phyloP scores from a whole-genome alignment of 805 yeast genomes.

The Ogataea haglerorum region DNA sequence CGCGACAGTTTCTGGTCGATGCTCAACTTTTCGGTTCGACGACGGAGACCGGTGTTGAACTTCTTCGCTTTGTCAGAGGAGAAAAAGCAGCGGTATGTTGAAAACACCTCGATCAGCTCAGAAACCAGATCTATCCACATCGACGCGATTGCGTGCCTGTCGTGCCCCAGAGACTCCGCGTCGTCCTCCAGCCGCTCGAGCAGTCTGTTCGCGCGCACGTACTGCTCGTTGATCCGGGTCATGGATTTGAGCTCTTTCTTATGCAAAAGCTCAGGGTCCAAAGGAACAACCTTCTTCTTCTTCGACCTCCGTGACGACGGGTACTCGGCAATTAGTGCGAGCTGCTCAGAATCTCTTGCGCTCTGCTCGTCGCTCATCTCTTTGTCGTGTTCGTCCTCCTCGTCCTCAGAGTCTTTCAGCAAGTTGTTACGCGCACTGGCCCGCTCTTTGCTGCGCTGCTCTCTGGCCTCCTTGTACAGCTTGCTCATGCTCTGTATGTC shows the following conservation, averaged over 20 bases:
- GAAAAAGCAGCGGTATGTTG: slow-evolving; percentile 72
- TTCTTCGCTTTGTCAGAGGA: slow-evolving; percentile 69
- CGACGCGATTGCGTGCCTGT: slow-evolving; percentile 59
- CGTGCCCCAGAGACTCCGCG: slow-evolving; percentile 22
- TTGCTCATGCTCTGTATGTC: slow-evolving; percentile 54
- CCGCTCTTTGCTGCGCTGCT: slow-evolving; percentile 34
- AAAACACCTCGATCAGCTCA: slow-evolving; percentile 79
- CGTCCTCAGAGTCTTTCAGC: slow-evolving; percentile 19
- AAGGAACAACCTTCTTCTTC: slow-evolving; percentile 19
- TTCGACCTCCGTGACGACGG: slow-evolving; percentile 26
- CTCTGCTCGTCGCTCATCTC: slow-evolving; percentile 18
- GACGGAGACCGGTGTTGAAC: slow-evolving; percentile 66
- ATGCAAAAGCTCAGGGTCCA: slow-evolving; percentile 27
- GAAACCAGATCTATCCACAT: slow-evolving; percentile 80
- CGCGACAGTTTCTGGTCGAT: slow-evolving; percentile 73
- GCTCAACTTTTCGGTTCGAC: slow-evolving; percentile 57
- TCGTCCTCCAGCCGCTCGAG: slow-evolving; percentile 44
- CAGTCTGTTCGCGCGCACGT: slow-evolving; percentile 47
- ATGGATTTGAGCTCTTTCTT: slow-evolving; percentile 32
- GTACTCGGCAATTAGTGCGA: slow-evolving; percentile 33
- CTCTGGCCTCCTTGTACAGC: slow-evolving; percentile 51
- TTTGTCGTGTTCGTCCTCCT: slow-evolving; percentile 18
- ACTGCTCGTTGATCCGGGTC: slow-evolving; percentile 42
- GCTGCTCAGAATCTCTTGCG: slow-evolving; percentile 27
- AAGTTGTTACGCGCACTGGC: slow-evolving; percentile 28